Percentiles rank a stretch among this genome's conserved stretches.
phyloP scores from a whole-genome alignment of 2,329 filamentous ascomycete genomes.

The Apiospora arundinis region DNA sequence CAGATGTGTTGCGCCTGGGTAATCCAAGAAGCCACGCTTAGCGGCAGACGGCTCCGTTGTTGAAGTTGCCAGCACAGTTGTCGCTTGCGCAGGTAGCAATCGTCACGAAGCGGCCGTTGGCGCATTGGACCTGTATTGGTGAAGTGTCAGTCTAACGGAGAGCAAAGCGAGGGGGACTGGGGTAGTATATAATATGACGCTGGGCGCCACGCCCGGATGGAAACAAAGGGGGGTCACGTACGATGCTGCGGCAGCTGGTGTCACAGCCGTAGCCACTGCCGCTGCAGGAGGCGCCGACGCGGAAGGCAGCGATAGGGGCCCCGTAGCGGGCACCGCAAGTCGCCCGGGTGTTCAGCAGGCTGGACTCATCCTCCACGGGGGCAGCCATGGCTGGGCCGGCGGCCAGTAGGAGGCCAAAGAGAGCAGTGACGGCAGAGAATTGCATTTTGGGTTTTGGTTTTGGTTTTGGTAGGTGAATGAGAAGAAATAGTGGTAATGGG shows the following conservation, averaged over 20 bases:
- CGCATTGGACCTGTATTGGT: slow-evolving; percentile 29
- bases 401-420: slow-evolving; percentile 28
- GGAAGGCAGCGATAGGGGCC: slow-evolving; percentile 27
- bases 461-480: not conserved
- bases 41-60: slow-evolving; percentile 29
- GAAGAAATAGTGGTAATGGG: not conserved
- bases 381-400: slow-evolving; percentile 25
- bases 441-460: not conserved
- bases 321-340: slow-evolving; percentile 29
- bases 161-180: no score
- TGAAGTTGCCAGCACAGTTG: slow-evolving; percentile 30
- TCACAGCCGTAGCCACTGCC: slow-evolving; percentile 28
- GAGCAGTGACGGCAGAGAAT: slow-evolving; percentile 4
- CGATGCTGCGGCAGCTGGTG: slow-evolving; percentile 27
- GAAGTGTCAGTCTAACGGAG: not conserved
- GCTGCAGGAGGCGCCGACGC: slow-evolving; percentile 28
- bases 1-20: not conserved
- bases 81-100: slow-evolving; percentile 28
- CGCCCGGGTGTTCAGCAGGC: slow-evolving; percentile 23
- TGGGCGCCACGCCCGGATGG: no score
- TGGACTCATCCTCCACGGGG: slow-evolving; percentile 18
- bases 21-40: not conserved
- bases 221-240: slow-evolving; percentile 14
- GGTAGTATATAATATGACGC: no score
- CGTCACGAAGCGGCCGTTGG: slow-evolving; percentile 28